Percentiles rank a stretch among this genome's conserved stretches.
Conservation (phyloP, 2,329 filamentous ascomycete genomes). For the Fusarium poae region DNA sequence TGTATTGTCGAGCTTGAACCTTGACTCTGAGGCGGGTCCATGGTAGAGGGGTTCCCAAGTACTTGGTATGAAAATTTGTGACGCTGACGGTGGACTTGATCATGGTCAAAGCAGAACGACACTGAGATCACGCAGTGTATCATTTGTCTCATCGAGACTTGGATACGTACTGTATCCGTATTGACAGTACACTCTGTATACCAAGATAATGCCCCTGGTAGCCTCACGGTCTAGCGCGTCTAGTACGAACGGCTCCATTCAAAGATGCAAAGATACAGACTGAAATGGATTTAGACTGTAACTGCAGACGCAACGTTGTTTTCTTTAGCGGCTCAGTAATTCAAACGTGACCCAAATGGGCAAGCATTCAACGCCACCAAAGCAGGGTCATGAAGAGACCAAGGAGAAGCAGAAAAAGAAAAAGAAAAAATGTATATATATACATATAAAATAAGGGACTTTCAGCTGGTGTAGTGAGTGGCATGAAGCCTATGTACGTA, state of each 20-base stretch:
- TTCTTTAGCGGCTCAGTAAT: conserved; percentile 35
- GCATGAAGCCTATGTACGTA: neutral
- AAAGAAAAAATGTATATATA: too few species aligned
- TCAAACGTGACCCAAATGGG: conserved; percentile 19
- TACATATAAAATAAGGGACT: conserved; percentile 14
- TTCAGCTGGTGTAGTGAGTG: conserved; percentile 24
- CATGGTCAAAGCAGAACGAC: conserved; percentile 16
- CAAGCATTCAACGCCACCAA: conserved; percentile 24
- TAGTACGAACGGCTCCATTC: conserved; percentile 20
- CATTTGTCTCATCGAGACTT: conserved; percentile 17
- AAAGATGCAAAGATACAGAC: neutral
- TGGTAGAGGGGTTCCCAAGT: conserved; percentile 21
- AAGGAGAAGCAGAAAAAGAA: conserved; percentile 1
- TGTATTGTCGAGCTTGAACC: conserved; percentile 16
- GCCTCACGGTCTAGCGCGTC: conserved; percentile 25
- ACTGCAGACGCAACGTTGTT: conserved; percentile 40
- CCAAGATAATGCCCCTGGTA: conserved; percentile 18
- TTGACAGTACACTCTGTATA: neutral
- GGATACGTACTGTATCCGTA: neutral
- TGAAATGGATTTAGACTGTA: conserved; percentile 17
- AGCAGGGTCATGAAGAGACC: conserved; percentile 15
- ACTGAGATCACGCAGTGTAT: conserved; percentile 17
- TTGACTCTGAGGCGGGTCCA: conserved; percentile 24
- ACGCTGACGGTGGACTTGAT: conserved; percentile 17
- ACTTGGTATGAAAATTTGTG: conserved; percentile 17